Percentiles rank a stretch among this genome's conserved stretches.
phyloP scores from a whole-genome alignment of 2,329 filamentous ascomycete genomes.

The Helotiales sp. region DNA sequence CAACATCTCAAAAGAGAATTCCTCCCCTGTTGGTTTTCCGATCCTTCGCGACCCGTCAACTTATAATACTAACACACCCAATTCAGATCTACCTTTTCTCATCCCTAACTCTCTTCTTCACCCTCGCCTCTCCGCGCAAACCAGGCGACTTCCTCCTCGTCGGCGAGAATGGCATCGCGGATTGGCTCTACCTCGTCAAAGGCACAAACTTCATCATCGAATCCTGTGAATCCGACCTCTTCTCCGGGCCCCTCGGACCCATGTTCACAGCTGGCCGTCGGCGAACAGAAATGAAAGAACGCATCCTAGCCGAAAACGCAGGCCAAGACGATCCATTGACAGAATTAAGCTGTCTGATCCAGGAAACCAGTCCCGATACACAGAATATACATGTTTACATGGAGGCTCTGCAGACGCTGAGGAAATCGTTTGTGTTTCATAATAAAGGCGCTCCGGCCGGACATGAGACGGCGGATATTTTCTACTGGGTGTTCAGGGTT shows the following conservation, averaged over 20 bases:
- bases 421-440: conserved; percentile 34
- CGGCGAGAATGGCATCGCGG: conserved; percentile 35
- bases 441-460: conserved; percentile 15
- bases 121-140: conserved; percentile 38
- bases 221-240: conserved; percentile 27
- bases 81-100: conserved; percentile 41
- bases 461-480: conserved; percentile 41
- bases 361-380: conserved; percentile 17
- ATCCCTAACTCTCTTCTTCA: conserved; percentile 38
- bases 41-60: background rate
- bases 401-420: conserved; percentile 37
- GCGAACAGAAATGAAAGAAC: conserved; percentile 16
- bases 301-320: conserved; percentile 1
- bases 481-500: conserved; percentile 42
- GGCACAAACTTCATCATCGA: conserved; percentile 38
- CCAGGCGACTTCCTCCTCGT: conserved; percentile 39
- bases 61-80: background rate
- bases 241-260: conserved; percentile 25
- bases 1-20: conserved; percentile 36
- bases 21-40: conserved; percentile 25
- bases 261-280: conserved; percentile 33
- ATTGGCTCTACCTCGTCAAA: conserved; percentile 41
- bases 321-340: conserved; percentile 17
- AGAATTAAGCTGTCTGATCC: conserved; percentile 19
- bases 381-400: conserved; percentile 31